Conservation (phyloP, 2,329 filamentous ascomycete species). For the Blastomyces gilchristii region DNA sequence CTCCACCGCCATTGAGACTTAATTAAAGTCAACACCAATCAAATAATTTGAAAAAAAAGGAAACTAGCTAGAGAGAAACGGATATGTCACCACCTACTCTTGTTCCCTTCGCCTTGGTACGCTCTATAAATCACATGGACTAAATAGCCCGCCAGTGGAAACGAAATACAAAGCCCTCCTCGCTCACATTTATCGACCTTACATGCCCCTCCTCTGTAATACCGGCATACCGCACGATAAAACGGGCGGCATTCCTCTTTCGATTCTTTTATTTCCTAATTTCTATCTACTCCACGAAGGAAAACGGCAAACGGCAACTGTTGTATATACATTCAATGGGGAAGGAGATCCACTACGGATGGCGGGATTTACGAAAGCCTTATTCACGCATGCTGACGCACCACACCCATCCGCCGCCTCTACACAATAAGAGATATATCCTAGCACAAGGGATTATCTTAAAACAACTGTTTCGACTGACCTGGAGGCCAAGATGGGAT, state of each 20-base stretch:
- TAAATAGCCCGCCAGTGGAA: not conserved
- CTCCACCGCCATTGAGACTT: constrained; percentile 5
- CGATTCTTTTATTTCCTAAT: not conserved
- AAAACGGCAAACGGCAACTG: not conserved
- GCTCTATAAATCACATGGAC: not conserved
- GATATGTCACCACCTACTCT: not conserved
- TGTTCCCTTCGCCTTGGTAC: not conserved
- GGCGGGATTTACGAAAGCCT: not conserved
- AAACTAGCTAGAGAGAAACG: not conserved
- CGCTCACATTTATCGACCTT: not conserved
- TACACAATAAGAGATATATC: not conserved
- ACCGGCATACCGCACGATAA: not conserved
- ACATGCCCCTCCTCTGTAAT: not conserved
- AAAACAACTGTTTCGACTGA: too few species aligned
- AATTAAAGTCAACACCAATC: not conserved
- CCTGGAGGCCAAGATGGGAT: too few species aligned
- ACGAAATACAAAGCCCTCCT: not conserved
- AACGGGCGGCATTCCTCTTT: not conserved
- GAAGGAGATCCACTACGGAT: not conserved
- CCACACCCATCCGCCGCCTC: not conserved
- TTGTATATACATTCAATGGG: not conserved
- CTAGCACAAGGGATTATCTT: too few species aligned
- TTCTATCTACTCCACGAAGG: not conserved
- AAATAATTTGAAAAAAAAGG: too few species aligned
- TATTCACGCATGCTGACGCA: not conserved